Evolutionary conservation across 306 rosid genomes (phyloP).

Genomic region (Cercis canadensis): DNA sequence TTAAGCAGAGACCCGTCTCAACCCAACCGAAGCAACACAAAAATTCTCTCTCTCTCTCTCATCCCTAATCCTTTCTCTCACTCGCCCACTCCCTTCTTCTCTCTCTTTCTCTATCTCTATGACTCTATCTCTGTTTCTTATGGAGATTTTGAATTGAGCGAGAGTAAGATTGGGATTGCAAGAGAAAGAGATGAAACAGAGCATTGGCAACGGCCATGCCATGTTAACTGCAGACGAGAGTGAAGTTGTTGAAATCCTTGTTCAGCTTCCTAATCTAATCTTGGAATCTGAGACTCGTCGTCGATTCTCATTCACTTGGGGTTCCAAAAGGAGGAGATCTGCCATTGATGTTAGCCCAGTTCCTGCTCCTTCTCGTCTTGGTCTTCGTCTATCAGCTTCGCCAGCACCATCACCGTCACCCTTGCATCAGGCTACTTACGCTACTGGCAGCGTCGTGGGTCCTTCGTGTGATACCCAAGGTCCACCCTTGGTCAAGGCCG

Average conservation of each 20-base stretch:
- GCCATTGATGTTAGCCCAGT: neutral
- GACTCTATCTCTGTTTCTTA: neutral
- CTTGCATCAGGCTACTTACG: neutral
- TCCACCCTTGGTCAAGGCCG: constrained; percentile 30
- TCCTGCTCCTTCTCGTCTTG: neutral
- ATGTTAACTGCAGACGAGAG: constrained; percentile 32
- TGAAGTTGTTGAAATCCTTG: constrained; percentile 48
- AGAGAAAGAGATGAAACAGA: neutral
- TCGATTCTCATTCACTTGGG: constrained; percentile 45
- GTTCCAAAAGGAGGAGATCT: constrained; percentile 59
- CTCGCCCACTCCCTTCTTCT: neutral
- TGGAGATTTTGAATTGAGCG: neutral
- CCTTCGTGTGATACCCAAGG: neutral
- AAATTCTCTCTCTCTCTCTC: neutral
- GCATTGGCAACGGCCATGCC: neutral
- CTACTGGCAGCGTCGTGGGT: neutral
- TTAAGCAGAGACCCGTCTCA: neutral
- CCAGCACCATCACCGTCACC: neutral
- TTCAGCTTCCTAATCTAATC: constrained; percentile 22
- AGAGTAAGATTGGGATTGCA: neutral
- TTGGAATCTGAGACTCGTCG: neutral
- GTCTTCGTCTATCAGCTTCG: constrained; percentile 3
- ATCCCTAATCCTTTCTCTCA: neutral
- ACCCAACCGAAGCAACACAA: neutral
- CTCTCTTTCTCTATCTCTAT: neutral